Evolutionary conservation across 192 early-diverging fungal species (phyloP).

Genomic region (Podila horticola): DNA sequence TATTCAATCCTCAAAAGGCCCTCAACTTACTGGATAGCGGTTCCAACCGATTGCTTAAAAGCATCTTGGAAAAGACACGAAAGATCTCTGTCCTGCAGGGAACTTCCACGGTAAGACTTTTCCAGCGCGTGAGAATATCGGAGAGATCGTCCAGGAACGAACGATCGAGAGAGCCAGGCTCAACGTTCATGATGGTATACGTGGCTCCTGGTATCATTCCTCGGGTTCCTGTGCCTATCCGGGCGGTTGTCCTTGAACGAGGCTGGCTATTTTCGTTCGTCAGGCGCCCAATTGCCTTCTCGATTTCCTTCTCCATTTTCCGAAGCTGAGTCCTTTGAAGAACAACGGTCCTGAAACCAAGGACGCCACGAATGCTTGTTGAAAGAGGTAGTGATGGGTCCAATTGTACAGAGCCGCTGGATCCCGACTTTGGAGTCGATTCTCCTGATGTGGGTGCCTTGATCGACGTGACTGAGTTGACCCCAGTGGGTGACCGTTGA

Average conservation of each 20-base stretch:
- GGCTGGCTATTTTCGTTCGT: conserved; percentile 17
- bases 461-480: not conserved
- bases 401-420: conserved; percentile 1
- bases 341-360: conserved; percentile 54
- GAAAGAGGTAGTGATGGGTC: conserved; percentile 26
- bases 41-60: conserved; percentile 10
- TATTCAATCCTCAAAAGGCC: too few relatives aligned
- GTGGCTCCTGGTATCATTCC: conserved; percentile 35
- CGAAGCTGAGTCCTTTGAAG: conserved; percentile 50
- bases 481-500: not conserved
- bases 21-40: conserved; percentile 21
- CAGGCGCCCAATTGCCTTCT: conserved; percentile 35
- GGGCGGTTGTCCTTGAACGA: conserved; percentile 18
- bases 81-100: conserved; percentile 34
- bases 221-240: conserved; percentile 28
- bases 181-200: conserved; percentile 25
- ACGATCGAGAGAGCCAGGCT: conserved; percentile 9
- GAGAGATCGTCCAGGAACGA: conserved; percentile 28
- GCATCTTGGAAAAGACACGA: conserved; percentile 26
- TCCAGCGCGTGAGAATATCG: conserved; percentile 25
- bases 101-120: conserved; percentile 24
- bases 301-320: conserved; percentile 59
- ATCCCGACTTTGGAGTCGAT: not conserved
- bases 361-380: conserved; percentile 25
- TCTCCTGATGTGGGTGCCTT: not conserved